Percentiles rank a stretch among this genome's conserved stretches.
Conservation (phyloP, 2,329 filamentous ascomycete genomes). For the Incumbomyces lentus region DNA sequence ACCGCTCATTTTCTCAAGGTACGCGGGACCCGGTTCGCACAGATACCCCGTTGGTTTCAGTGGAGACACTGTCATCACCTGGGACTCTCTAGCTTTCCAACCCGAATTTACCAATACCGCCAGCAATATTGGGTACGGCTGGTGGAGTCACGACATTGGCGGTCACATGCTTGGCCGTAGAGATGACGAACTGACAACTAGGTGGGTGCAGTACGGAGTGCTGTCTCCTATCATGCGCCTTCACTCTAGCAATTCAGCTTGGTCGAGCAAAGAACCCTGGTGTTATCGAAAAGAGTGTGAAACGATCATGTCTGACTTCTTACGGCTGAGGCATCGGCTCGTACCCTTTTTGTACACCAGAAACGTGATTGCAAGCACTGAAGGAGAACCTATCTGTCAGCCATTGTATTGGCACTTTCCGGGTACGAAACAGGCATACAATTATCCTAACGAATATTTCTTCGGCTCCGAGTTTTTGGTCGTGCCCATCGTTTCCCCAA, state of each 20-base stretch:
- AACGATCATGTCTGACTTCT: conserved; percentile 38
- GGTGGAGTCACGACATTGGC: conserved; percentile 62
- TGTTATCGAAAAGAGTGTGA: conserved; percentile 39
- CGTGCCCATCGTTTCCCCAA: conserved; percentile 45
- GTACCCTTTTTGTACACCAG: conserved; percentile 52
- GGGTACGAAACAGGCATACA: conserved; percentile 43
- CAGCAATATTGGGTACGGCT: conserved; percentile 57
- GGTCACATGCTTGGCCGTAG: conserved; percentile 48
- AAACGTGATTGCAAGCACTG: conserved; percentile 38
- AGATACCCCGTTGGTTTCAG: conserved; percentile 57
- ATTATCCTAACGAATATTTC: conserved; percentile 47
- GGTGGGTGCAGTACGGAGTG: conserved; percentile 53
- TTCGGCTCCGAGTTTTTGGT: conserved; percentile 50
- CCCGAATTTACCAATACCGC: conserved; percentile 58
- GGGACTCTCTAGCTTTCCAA: conserved; percentile 53
- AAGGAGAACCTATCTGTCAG: conserved; percentile 45
- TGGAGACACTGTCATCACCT: conserved; percentile 50
- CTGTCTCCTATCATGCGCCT: conserved; percentile 53
- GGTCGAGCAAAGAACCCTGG: conserved; percentile 56
- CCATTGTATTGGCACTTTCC: conserved; percentile 55
- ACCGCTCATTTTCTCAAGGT: conserved; percentile 50
- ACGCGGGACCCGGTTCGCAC: conserved; percentile 53
- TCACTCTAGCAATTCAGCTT: conserved; percentile 48
- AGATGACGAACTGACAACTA: conserved; percentile 48
- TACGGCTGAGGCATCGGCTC: conserved; percentile 48